Evolutionary conservation across 2,329 filamentous ascomycete genomes (phyloP).

Genomic region (Aspergillus sp.): DNA sequence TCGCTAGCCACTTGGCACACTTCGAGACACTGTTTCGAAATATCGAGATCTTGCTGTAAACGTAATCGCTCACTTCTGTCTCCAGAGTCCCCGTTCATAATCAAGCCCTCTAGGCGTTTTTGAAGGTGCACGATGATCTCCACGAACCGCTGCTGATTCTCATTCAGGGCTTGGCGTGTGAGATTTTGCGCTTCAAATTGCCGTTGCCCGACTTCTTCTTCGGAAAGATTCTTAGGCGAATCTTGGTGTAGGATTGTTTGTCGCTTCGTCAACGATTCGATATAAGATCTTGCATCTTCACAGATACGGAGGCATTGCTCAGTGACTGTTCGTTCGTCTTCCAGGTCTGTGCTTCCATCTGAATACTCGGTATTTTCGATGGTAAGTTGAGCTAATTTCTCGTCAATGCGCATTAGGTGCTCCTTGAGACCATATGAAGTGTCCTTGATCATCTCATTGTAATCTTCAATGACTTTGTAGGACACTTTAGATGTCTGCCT

Average conservation of each 20-base stretch:
- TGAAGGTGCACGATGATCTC: slow-evolving; percentile 39
- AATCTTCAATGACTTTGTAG: slow-evolving; percentile 37
- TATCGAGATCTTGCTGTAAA: slow-evolving; percentile 41
- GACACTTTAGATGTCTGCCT: slow-evolving; percentile 40
- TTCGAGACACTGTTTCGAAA: slow-evolving; percentile 44
- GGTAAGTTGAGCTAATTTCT: slow-evolving; percentile 35
- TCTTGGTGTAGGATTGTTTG: slow-evolving; percentile 26
- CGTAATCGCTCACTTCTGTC: slow-evolving; percentile 29
- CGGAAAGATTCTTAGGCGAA: slow-evolving; percentile 5
- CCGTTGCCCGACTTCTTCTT: slow-evolving; percentile 17
- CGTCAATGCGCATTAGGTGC: slow-evolving; percentile 42
- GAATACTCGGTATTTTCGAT: slow-evolving; percentile 23
- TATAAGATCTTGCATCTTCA: slow-evolving; percentile 42
- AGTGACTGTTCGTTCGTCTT: slow-evolving; percentile 44
- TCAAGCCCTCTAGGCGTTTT: slow-evolving; percentile 36
- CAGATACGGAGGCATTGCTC: slow-evolving; percentile 47
- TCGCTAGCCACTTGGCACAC: slow-evolving; percentile 43
- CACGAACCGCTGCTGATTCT: slow-evolving; percentile 37
- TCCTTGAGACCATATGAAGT: slow-evolving; percentile 42
- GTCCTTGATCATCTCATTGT: slow-evolving; percentile 46
- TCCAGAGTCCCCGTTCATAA: slow-evolving; percentile 25
- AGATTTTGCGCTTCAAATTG: slow-evolving; percentile 41
- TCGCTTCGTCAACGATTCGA: slow-evolving; percentile 37
- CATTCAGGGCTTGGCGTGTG: slow-evolving; percentile 35
- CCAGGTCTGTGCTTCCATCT: slow-evolving; percentile 34